Evolutionary conservation across 768 basidiomycete genomes (phyloP).

Genomic region (Lactarius deliciosus): DNA sequence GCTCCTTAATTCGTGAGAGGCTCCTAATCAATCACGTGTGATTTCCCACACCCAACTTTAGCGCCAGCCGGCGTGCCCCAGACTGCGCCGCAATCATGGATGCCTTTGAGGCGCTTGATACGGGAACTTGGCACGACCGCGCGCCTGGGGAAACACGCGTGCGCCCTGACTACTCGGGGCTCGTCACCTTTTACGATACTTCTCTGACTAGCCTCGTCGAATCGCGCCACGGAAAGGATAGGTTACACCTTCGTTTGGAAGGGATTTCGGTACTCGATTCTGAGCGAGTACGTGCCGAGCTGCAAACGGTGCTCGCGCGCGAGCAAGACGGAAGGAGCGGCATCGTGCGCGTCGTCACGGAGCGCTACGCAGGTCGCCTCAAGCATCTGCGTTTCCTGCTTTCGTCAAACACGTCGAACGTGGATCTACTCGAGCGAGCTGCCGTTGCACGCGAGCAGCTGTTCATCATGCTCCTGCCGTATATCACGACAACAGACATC

Average conservation of each 20-base stretch:
- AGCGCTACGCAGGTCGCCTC: conserved; percentile 45
- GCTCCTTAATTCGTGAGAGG: too few species aligned
- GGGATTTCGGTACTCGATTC: too few species aligned
- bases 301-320: conserved; percentile 34
- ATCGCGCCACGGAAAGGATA: conserved; percentile 33
- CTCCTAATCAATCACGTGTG: too few species aligned
- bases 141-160: conserved; percentile 48
- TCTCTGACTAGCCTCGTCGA: conserved; percentile 39
- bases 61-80: too few species aligned
- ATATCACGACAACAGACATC: conserved; percentile 30
- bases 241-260: too few species aligned
- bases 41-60: too few species aligned
- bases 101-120: too few species aligned
- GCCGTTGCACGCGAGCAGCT: conserved; percentile 15
- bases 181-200: conserved; percentile 47
- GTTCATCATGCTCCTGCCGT: conserved; percentile 34
- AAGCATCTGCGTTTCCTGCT: conserved; percentile 38
- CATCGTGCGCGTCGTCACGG: conserved; percentile 40
- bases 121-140: conserved; percentile 40
- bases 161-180: conserved; percentile 41
- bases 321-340: conserved; percentile 32
- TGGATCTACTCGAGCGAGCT: conserved; percentile 13
- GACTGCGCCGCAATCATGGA: too few species aligned
- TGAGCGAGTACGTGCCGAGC: conserved; percentile 10
- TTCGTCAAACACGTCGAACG: conserved; percentile 1